phyloP scores from a whole-genome alignment of 495 filamentous ascomycete genomes.

The Bombardia bombarda region DNA sequence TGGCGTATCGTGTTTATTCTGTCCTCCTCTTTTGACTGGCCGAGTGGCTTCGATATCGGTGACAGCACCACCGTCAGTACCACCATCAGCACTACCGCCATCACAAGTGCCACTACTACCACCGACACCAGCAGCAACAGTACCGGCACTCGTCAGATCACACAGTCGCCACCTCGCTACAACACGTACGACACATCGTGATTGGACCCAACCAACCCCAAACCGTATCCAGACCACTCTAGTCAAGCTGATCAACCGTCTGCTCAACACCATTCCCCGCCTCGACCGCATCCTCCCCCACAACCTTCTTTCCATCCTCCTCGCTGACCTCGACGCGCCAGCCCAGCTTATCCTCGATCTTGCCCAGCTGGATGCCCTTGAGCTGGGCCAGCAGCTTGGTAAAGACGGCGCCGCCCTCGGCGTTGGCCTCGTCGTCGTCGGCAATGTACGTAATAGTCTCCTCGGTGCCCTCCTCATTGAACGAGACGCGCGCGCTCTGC shows the following conservation, averaged over 20 bases:
- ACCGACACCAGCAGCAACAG: no score
- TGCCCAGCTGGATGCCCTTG: constrained; percentile 78
- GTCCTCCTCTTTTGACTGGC: no score
- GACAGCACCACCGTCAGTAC: no score
- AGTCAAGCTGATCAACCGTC: constrained; percentile 35
- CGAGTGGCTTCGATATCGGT: no score
- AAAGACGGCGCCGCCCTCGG: constrained; percentile 64
- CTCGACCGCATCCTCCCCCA: constrained; percentile 9
- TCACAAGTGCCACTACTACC: no score
- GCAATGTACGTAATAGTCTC: constrained; percentile 62
- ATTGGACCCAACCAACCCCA: no score
- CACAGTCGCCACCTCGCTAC: no score
- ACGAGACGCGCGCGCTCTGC: constrained; percentile 24
- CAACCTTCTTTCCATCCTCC: constrained; percentile 34
- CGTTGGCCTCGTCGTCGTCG: constrained; percentile 49
- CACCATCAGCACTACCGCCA: no score
- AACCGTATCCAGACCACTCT: no score
- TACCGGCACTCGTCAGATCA: no score
- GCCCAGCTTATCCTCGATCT: constrained; percentile 62
- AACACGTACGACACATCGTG: no score
- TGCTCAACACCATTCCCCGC: constrained; percentile 11
- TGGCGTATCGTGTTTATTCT: no score
- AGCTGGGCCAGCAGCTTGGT: constrained; percentile 63
- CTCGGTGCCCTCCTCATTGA: constrained; percentile 21
- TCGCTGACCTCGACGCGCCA: constrained; percentile 58